Evolutionary conservation across 768 basidiomycete genomes (phyloP).

Genomic region (Coprinopsis sp.): DNA sequence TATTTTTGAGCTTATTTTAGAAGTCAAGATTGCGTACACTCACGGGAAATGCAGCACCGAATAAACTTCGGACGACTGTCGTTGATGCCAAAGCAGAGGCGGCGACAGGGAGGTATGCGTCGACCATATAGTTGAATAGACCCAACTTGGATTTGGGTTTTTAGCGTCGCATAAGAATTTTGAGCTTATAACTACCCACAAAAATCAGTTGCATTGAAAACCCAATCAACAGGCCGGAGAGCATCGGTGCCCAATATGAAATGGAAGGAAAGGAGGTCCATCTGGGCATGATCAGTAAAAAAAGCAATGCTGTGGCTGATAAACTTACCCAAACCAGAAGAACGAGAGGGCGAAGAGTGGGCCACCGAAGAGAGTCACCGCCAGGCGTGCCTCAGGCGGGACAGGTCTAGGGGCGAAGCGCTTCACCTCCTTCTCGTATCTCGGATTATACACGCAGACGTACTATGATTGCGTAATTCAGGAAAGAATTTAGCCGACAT

Average conservation of each 20-base stretch:
- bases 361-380: conserved; percentile 43
- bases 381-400: conserved; percentile 56
- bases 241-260: conserved; percentile 49
- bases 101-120: conserved; percentile 50
- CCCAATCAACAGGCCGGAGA: conserved; percentile 46
- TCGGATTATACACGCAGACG: conserved; percentile 42
- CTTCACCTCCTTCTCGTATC: conserved; percentile 39
- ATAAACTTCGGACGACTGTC: conserved; percentile 49
- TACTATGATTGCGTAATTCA: conserved; percentile 29
- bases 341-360: conserved; percentile 50
- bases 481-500: not conserved
- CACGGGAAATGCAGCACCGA: conserved; percentile 50
- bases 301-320: conserved; percentile 4
- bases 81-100: conserved; percentile 54
- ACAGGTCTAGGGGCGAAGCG: conserved; percentile 47
- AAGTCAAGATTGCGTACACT: conserved; percentile 7
- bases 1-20: conserved; percentile 4
- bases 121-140: conserved; percentile 58
- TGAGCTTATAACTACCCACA: conserved; percentile 30
- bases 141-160: conserved; percentile 34
- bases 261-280: conserved; percentile 57
- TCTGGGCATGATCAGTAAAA: conserved; percentile 22
- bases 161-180: not conserved
- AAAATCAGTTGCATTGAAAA: conserved; percentile 52
- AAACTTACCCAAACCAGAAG: conserved; percentile 59